phyloP scores from a whole-genome alignment of 345 rosid genomes.

The Anacardium occidentale region DNA sequence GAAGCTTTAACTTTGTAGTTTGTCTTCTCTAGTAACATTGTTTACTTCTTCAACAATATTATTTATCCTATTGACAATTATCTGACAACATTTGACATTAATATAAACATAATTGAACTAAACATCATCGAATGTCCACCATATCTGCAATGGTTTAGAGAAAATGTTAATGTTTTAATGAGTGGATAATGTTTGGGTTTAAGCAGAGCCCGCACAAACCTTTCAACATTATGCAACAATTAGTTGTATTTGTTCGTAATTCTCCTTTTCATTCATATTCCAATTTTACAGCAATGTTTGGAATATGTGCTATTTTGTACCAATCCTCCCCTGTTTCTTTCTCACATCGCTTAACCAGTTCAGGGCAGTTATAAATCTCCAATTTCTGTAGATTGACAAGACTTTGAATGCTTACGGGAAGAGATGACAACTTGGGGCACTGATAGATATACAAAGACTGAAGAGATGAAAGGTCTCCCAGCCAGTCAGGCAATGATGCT shows the following conservation, averaged over 20 bases:
- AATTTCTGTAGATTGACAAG: no score
- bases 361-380: background rate
- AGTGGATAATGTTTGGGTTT: no score
- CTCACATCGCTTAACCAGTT: conserved; percentile 7
- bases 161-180: background rate
- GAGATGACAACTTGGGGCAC: conserved; percentile 10
- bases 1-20: no score
- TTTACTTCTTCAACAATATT: no score
- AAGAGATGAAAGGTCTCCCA: conserved; percentile 21
- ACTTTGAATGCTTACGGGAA: background rate
- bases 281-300: background rate
- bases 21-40: no score
- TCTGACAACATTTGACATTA: no score
- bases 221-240: background rate
- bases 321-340: conserved; percentile 20
- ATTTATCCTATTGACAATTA: no score
- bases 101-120: no score
- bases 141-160: background rate
- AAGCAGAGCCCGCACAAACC: background rate
- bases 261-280: no score
- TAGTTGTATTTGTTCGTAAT: background rate
- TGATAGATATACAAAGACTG: background rate
- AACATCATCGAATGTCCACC: no score
- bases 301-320: conserved; percentile 18
- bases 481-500: conserved; percentile 13